Percentiles rank a stretch among this genome's conserved stretches.
phyloP scores from a whole-genome alignment of 768 basidiomycete genomes.

The Tricholoma sp. region DNA sequence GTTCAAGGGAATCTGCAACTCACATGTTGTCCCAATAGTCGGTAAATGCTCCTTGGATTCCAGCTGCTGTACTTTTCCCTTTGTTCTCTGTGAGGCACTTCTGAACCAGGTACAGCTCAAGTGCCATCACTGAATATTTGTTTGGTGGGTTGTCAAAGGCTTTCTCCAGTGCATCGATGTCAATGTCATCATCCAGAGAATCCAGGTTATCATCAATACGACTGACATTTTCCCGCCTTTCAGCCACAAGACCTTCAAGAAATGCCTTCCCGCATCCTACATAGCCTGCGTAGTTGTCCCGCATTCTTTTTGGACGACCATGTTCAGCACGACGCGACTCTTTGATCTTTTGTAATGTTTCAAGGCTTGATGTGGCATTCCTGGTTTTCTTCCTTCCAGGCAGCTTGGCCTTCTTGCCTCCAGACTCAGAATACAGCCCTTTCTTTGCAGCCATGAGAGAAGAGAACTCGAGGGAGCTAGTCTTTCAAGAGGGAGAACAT shows the following conservation, averaged over 20 bases:
- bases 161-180: constrained; percentile 15
- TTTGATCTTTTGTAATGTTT: background rate
- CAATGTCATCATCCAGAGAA: constrained; percentile 8
- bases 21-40: constrained; percentile 24
- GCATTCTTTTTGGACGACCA: background rate
- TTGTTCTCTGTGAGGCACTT: constrained; percentile 24
- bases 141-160: constrained; percentile 26
- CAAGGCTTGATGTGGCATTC: background rate
- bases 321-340: background rate
- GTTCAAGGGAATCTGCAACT: background rate
- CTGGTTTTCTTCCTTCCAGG: background rate
- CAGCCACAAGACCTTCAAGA: background rate
- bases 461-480: too few species aligned
- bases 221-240: background rate
- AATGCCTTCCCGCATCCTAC: background rate
- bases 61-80: constrained; percentile 14
- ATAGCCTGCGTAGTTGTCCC: background rate
- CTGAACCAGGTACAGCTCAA: constrained; percentile 23
- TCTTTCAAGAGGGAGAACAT: too few species aligned
- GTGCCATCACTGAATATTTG: constrained; percentile 18
- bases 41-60: constrained; percentile 23
- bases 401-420: background rate
- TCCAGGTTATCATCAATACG: background rate
- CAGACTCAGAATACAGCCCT: background rate
- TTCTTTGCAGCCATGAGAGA: background rate